Evolutionary conservation across 2,329 filamentous ascomycete species (phyloP).

Genomic region (Colletotrichum endophyticum): DNA sequence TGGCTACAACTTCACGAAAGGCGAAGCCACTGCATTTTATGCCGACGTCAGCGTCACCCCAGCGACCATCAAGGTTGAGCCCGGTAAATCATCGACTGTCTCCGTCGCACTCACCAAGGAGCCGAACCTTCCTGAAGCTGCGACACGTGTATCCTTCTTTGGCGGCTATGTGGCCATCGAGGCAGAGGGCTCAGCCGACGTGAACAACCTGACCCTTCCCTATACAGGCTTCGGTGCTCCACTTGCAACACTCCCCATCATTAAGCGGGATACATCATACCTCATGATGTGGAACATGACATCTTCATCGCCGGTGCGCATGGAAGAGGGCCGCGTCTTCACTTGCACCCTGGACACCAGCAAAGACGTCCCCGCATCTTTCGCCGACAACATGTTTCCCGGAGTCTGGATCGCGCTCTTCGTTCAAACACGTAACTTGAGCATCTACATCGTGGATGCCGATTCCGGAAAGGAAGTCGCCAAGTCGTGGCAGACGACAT

Average conservation of each 20-base stretch:
- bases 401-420: not conserved
- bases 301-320: not conserved
- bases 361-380: not conserved
- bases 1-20: not conserved
- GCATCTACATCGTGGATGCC: not conserved
- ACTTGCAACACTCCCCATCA: not conserved
- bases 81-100: conserved; percentile 15
- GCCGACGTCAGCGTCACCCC: not conserved
- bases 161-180: conserved; percentile 31
- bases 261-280: not conserved
- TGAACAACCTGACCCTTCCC: not conserved
- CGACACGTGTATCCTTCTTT: conserved; percentile 30
- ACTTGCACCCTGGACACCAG: not conserved
- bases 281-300: not conserved
- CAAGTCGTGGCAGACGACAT: not conserved
- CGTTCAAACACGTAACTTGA: not conserved
- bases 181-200: not conserved
- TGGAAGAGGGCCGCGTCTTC: not conserved
- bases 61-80: conserved; percentile 22
- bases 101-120: conserved; percentile 20
- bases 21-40: not conserved
- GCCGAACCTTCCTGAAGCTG: conserved; percentile 7
- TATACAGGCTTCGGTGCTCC: conserved; percentile 7
- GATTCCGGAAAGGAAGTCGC: not conserved
- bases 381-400: not conserved